Base-by-base conservation (phyloP, 495 filamentous ascomycete genomes). In the Penicillium cosmopolitanum region DNA sequence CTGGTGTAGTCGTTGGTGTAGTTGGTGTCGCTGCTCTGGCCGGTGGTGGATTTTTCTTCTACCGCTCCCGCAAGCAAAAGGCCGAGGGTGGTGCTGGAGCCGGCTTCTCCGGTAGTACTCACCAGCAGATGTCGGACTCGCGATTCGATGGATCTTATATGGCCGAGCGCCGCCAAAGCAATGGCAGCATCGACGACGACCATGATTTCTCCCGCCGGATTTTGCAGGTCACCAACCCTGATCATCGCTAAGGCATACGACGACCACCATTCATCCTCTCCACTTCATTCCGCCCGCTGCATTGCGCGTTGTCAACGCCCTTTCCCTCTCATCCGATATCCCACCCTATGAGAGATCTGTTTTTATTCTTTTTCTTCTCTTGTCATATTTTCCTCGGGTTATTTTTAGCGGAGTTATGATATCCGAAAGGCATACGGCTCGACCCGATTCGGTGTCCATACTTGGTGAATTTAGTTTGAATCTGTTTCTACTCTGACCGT, bases 171-270 rank as follows among this genome's bases (percentile, higher is more conserved):
- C 85, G 95, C 72, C 87, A 94, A 78, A 98, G 95, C 75, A 91
- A 94, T 74, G 95, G 94, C 64, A 97, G 94, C 77, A 98, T 98
- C 70, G 94, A 93, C 65, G 96, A 98, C 71, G 95, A 97, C 76
- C 86, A 96, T 72, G 95, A 98, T 74, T 98, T 97, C 77, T 97
- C 95, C 57, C 85, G 95, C 73, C 89, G 89, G 68, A 96, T 98
- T 73, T 82, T 98, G 70, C 91, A 95, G 86, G 95, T 83, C 43
- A 82, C 78, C 16, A 83, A 83, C 59, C 81, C 80, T 16, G 80
- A 83, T 63, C 68, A 66, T 16, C 64, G 63, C 52, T 76, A 70
- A 65, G 13, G n/a, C 47, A 42, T 25, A 52, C 33, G 55, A 61
- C 28, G 23, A 15, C 33, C 43, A 51, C 53, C 56, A 21, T 16